Conservation (phyloP, 2,329 filamentous ascomycete genomes). For the Colletotrichum sublineola region DNA sequence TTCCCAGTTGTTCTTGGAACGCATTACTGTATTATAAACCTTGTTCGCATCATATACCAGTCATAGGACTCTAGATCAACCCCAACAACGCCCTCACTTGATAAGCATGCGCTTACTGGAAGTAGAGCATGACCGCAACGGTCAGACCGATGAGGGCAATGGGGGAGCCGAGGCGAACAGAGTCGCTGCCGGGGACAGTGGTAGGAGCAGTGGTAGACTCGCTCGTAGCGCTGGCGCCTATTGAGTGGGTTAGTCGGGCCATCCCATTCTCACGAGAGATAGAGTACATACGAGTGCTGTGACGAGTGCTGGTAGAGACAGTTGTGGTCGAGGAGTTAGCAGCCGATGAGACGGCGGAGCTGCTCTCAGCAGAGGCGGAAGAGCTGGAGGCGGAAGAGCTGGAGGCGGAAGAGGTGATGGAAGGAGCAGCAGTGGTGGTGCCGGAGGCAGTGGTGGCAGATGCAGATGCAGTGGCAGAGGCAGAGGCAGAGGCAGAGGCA, state of each 20-base stretch:
- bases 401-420: conserved; percentile 35
- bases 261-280: not conserved
- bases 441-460: conserved; percentile 35
- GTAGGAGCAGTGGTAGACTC: conserved; percentile 53
- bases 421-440: conserved; percentile 36
- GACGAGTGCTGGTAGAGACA: conserved; percentile 39
- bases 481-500: conserved; percentile 35
- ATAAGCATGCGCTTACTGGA: conserved; percentile 51
- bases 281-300: conserved; percentile 35
- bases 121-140: conserved; percentile 57
- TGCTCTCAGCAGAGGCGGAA: conserved; percentile 34
- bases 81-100: not conserved
- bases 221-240: conserved; percentile 46
- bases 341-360: conserved; percentile 39
- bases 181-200: conserved; percentile 46
- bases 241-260: conserved; percentile 22
- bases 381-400: conserved; percentile 30
- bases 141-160: conserved; percentile 56
- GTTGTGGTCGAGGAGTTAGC: conserved; percentile 37
- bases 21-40: conserved; percentile 41
- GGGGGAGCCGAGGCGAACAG: conserved; percentile 52
- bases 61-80: conserved; percentile 10
- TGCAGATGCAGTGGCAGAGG: conserved; percentile 16
- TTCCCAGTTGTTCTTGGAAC: conserved; percentile 38
- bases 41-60: conserved; percentile 38